These are phyloP conservation scores for Agaricus blazei DNA, from an alignment of 768 basidiomycete genomes.

Conservation along the genomic window DNA sequence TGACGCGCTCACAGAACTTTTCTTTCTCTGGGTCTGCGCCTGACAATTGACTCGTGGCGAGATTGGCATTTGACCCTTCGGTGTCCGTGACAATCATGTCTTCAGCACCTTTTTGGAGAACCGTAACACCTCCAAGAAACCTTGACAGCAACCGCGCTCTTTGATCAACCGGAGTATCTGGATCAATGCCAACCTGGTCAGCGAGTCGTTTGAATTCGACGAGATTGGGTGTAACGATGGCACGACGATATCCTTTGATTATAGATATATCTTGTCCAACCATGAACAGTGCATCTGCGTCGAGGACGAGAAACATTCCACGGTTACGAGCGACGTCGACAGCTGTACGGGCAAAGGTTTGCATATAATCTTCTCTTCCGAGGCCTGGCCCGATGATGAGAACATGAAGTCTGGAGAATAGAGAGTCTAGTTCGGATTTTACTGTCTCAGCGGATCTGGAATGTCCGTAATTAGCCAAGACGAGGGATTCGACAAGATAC, in stretches of 20 bases:
- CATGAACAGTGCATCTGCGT: constrained; percentile 89
- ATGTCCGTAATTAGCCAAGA: not conserved
- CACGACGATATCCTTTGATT: constrained; percentile 80
- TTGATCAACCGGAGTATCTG: constrained; percentile 40
- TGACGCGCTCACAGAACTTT: constrained; percentile 52
- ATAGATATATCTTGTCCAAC: constrained; percentile 69
- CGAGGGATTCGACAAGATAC: not conserved
- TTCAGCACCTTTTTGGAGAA: constrained; percentile 80
- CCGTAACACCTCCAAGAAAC: constrained; percentile 79
- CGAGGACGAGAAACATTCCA: constrained; percentile 88
- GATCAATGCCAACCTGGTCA: constrained; percentile 65
- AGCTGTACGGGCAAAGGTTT: constrained; percentile 70
- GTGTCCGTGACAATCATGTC: constrained; percentile 84
- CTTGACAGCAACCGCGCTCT: constrained; percentile 71
- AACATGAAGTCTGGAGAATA: constrained; percentile 85
- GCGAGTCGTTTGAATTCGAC: constrained; percentile 87
- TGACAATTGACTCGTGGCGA: constrained; percentile 37
- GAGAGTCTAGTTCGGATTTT: constrained; percentile 48
- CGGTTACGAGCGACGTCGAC: constrained; percentile 64
- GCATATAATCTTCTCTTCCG: constrained; percentile 90
- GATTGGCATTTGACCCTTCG: constrained; percentile 45
- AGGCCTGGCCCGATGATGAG: constrained; percentile 93
- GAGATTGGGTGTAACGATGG: constrained; percentile 91
- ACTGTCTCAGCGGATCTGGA: constrained; percentile 46
- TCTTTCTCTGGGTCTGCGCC: constrained; percentile 45